Evolutionary conservation across 2,329 filamentous ascomycete genomes (phyloP).

Genomic region (Teratosphaeria pseudoeucalypti): DNA sequence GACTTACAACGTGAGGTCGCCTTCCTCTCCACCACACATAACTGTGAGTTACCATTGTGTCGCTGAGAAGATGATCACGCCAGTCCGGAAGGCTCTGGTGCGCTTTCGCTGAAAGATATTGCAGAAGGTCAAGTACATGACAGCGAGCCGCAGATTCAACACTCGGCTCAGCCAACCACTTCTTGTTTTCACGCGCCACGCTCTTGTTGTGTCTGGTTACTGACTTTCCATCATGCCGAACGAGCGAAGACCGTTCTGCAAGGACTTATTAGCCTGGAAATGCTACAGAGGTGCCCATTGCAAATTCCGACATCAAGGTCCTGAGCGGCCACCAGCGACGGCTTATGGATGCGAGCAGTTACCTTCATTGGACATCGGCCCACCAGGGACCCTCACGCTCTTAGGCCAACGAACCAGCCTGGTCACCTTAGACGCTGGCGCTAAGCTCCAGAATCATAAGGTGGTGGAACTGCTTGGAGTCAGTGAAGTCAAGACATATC

Average conservation of each 20-base stretch:
- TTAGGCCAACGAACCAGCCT: not conserved
- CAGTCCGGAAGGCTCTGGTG: not conserved
- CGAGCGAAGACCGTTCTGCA: not conserved
- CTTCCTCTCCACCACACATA: not conserved
- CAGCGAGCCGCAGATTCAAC: not conserved
- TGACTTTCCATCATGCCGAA: not conserved
- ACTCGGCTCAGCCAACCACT: not conserved
- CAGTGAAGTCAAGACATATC: not conserved
- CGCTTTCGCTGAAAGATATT: not conserved
- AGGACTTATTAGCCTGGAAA: constrained; percentile 1
- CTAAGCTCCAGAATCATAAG: not conserved
- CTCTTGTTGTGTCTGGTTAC: not conserved
- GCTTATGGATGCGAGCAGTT: not conserved
- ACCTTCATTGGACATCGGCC: not conserved
- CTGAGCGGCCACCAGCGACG: constrained; percentile 1
- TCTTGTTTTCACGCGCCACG: not conserved
- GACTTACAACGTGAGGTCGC: not conserved
- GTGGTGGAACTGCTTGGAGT: not conserved
- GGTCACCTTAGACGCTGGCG: not conserved
- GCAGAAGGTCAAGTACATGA: not conserved
- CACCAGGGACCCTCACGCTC: not conserved
- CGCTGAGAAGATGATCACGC: not conserved
- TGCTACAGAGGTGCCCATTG: constrained; percentile 1
- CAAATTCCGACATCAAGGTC: constrained; percentile 1
- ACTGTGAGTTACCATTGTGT: not conserved